Conservation (phyloP, 192 early-diverging fungal genomes). For the Dissophora globulifera region DNA sequence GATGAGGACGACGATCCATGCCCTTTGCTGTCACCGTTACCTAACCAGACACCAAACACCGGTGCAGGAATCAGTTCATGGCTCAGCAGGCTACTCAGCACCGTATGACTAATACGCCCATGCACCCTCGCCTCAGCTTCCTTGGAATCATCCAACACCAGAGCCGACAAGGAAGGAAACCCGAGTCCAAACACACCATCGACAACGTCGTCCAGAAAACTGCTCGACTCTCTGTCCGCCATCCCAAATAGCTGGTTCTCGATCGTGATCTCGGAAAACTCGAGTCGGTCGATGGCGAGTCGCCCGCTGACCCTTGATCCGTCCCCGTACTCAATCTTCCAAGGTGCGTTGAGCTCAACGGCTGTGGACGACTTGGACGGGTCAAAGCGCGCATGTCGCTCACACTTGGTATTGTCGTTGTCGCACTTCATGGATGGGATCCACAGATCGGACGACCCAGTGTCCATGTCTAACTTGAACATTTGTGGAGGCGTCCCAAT, state of each 20-base stretch:
- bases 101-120: slow-evolving; percentile 48
- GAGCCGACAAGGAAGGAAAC: slow-evolving; percentile 54
- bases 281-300: slow-evolving; percentile 60
- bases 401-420: slow-evolving; percentile 8
- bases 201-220: slow-evolving; percentile 66
- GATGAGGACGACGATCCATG: no score
- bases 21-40: slow-evolving; percentile 60
- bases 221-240: slow-evolving; percentile 64
- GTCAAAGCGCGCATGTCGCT: slow-evolving; percentile 21
- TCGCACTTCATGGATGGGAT: slow-evolving; percentile 52
- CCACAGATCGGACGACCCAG: slow-evolving; percentile 79
- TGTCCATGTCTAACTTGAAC: slow-evolving; percentile 79
- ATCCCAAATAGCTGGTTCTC: slow-evolving; percentile 71
- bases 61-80: slow-evolving; percentile 67
- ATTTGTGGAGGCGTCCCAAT: slow-evolving; percentile 74
- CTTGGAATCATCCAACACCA: slow-evolving; percentile 11
- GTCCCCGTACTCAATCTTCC: slow-evolving; percentile 59
- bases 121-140: not conserved
- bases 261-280: slow-evolving; percentile 63
- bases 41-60: slow-evolving; percentile 77
- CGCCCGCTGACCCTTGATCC: slow-evolving; percentile 54
- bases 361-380: slow-evolving; percentile 34
- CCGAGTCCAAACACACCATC: slow-evolving; percentile 78
- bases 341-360: slow-evolving; percentile 24
- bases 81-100: slow-evolving; percentile 63